Evolutionary conservation across 1,284 basidiomycete species (phyloP).

Genomic region (Ganoderma resinaceum): DNA sequence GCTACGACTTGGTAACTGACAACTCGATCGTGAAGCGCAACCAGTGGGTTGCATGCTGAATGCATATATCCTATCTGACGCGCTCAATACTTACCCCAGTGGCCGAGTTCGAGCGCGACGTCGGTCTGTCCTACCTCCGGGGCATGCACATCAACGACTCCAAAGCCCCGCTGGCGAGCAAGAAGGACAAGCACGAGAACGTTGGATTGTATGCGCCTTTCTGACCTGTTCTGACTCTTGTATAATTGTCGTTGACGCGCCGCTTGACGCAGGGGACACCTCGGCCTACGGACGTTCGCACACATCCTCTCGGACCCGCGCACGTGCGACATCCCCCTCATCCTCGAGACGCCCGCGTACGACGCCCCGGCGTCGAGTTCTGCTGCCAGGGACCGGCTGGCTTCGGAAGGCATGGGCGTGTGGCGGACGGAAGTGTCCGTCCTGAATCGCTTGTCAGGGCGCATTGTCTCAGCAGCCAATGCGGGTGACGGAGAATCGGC

Average conservation of each 20-base stretch:
- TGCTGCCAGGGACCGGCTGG: constrained; percentile 25
- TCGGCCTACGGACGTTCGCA: constrained; percentile 71
- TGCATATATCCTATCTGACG: background rate
- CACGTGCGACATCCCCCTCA: constrained; percentile 75
- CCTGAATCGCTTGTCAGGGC: constrained; percentile 54
- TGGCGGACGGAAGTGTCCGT: constrained; percentile 79
- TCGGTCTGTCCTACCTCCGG: constrained; percentile 77
- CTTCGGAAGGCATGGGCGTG: constrained; percentile 52
- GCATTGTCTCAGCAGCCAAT: background rate
- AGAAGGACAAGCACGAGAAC: constrained; percentile 85
- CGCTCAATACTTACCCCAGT: constrained; percentile 45
- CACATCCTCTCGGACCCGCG: constrained; percentile 75
- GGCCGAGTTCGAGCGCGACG: constrained; percentile 65
- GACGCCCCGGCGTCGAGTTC: constrained; percentile 41
- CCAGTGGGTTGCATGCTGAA: constrained; percentile 7
- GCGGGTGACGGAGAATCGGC: background rate
- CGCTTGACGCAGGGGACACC: constrained; percentile 58
- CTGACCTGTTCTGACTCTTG: background rate
- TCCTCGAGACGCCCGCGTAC: constrained; percentile 82
- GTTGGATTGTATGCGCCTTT: constrained; percentile 70
- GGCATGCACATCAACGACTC: constrained; percentile 91
- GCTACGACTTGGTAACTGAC: background rate
- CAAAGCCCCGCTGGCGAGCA: constrained; percentile 67
- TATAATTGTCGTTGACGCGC: background rate
- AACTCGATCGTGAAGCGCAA: constrained; percentile 1